These are phyloP conservation scores for Cordyceps cicadae DNA, from an alignment of 2,329 filamentous ascomycete genomes.

Conservation along the genomic window DNA sequence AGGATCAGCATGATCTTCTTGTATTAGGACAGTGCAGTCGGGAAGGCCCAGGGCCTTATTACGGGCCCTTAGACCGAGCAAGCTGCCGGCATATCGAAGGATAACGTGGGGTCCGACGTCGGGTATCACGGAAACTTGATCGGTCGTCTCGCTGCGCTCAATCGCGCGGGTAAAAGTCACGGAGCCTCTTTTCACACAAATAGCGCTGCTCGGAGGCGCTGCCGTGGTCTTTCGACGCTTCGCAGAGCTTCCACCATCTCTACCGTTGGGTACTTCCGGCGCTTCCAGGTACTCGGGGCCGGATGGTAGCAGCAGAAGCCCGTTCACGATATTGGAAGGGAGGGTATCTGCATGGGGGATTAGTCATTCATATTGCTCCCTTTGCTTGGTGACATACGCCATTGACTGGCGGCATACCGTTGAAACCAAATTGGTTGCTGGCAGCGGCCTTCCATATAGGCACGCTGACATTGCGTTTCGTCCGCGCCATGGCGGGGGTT, in stretches of 20 bases:
- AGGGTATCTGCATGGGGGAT: slow-evolving; percentile 16
- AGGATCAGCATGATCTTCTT: background rate
- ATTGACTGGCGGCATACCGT: background rate
- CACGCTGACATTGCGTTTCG: background rate
- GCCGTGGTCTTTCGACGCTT: slow-evolving; percentile 25
- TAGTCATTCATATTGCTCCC: background rate
- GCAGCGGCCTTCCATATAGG: background rate
- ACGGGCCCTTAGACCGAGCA: background rate
- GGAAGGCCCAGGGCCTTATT: background rate
- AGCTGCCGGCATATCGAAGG: background rate
- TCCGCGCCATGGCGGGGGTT: background rate
- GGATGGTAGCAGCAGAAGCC: slow-evolving; percentile 18
- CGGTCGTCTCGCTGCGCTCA: slow-evolving; percentile 8
- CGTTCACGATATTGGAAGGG: slow-evolving; percentile 18
- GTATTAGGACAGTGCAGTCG: background rate
- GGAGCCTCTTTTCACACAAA: slow-evolving; percentile 20
- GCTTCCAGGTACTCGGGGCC: slow-evolving; percentile 10
- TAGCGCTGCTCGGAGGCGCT: slow-evolving; percentile 12
- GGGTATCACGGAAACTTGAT: slow-evolving; percentile 11
- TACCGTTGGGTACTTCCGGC: slow-evolving; percentile 8
- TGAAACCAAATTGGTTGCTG: slow-evolving; percentile 1
- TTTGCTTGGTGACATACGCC: background rate
- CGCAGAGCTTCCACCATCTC: slow-evolving; percentile 12
- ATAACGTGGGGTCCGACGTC: slow-evolving; percentile 16
- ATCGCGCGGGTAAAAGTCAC: slow-evolving; percentile 22